Percentiles rank a stretch among this genome's conserved stretches.
Conservation (phyloP, 1,284 basidiomycete genomes). For the Cystobasidium slooffiae region DNA sequence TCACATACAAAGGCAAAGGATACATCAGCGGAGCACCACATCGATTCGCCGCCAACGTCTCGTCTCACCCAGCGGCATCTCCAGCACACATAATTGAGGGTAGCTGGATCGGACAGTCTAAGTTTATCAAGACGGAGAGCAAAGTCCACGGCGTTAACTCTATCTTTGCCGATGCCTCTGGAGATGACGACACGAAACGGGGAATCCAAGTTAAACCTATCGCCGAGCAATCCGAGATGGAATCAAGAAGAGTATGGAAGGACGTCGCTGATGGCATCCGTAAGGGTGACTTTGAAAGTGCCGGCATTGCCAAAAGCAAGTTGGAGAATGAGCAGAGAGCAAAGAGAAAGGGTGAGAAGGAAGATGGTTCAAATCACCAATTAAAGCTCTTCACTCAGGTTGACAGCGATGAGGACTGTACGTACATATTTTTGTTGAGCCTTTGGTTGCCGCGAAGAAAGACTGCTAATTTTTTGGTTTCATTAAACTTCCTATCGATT, state of each 20-base stretch:
- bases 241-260: slow-evolving; percentile 84
- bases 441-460: too few species aligned
- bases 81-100: slow-evolving; percentile 74
- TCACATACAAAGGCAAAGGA: slow-evolving; percentile 59
- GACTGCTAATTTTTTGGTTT: too few species aligned
- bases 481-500: too few species aligned
- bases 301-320: slow-evolving; percentile 82
- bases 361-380: slow-evolving; percentile 73
- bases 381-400: slow-evolving; percentile 56
- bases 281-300: slow-evolving; percentile 87
- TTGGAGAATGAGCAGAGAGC: slow-evolving; percentile 97
- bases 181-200: slow-evolving; percentile 60
- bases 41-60: slow-evolving; percentile 65
- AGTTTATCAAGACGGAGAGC: slow-evolving; percentile 52
- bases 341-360: slow-evolving; percentile 78
- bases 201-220: slow-evolving; percentile 72
- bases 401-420: slow-evolving; percentile 56
- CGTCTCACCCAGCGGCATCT: slow-evolving; percentile 53
- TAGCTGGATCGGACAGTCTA: slow-evolving; percentile 79
- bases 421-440: slow-evolving; percentile 21
- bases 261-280: slow-evolving; percentile 88
- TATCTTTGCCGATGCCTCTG: slow-evolving; percentile 61
- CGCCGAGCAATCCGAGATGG: slow-evolving; percentile 74
- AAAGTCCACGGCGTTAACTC: slow-evolving; percentile 58
- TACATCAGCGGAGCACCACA: slow-evolving; percentile 32